Evolutionary conservation across 345 rosid species (phyloP), one percentile per base, ranked within the genome.

Genomic region (Sonneratia alba): DNA sequence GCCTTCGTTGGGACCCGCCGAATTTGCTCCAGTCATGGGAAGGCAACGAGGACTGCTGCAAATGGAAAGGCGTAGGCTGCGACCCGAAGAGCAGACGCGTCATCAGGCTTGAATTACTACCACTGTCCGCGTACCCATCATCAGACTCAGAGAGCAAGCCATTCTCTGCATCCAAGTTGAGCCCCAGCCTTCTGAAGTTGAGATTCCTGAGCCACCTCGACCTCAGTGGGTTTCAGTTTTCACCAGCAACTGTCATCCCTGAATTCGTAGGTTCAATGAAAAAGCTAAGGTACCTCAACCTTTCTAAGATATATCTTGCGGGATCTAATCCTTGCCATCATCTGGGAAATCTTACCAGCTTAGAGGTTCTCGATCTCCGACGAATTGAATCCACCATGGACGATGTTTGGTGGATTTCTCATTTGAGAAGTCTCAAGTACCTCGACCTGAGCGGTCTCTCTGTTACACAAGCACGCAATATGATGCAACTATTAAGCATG

Each of bases 321-420:
- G 66, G 8, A 21, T 10, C 14, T 36, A 40, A 40, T 40, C 32
- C 36, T 59, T 32, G 22, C 27, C 55, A 0, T 27, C 59, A 69
- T 18, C 22, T 22, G 56, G 66, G 51, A 18, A 38, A 57, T n/a
- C 67, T 71, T 27, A 57, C 53, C 6, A 7, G 49, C 16, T 61
- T 69, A 43, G 72, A 69, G 38, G 45, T 69, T 24, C 72, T 69
- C 3, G 11, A 69, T 19, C 59, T 69, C 22, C 59, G 1, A 0
- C 0, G 0, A 19, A 0, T 0, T 19, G 0, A 10, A 10, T 0
- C 0, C 22, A 0, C 0, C 16, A 48, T 73, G n/a, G 21, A 6
- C 0, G n/a, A 48, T 48, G 53, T 14, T 48, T 16, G 18, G 16
- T 73, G 77, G 77, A 72, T 70, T 32, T 69, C 77, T 55, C 62